phyloP scores from a whole-genome alignment of 352 stramenopile species.

The Phytophthora litchii region DNA sequence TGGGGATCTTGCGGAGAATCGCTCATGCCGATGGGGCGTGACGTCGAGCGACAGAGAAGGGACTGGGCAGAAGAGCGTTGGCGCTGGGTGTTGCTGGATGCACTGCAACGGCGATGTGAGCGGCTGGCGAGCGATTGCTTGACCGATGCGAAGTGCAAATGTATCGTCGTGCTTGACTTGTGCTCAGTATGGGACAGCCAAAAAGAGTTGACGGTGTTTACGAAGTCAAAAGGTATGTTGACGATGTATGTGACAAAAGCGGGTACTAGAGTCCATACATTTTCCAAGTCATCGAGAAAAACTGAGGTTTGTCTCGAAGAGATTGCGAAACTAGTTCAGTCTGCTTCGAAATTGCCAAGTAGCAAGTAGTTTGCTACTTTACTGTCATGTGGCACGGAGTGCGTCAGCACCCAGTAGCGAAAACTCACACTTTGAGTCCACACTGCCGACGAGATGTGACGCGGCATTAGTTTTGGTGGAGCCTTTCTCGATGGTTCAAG shows the following conservation, averaged over 20 bases:
- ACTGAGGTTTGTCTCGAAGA: constrained; percentile 13
- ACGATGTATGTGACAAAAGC: constrained; percentile 9
- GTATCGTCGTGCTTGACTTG: constrained; percentile 25
- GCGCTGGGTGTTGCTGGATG: not conserved
- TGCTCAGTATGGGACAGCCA: constrained; percentile 21
- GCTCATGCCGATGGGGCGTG: constrained; percentile 41
- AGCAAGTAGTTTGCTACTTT: no score
- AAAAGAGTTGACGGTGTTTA: constrained; percentile 24
- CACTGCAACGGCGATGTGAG: not conserved
- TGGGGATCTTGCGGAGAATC: constrained; percentile 29
- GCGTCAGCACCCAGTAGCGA: not conserved
- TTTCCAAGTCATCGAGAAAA: constrained; percentile 2
- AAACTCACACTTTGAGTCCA: constrained; percentile 3
- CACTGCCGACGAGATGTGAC: constrained; percentile 5
- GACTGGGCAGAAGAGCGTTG: constrained; percentile 13
- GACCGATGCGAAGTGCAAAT: constrained; percentile 20
- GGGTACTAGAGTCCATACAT: constrained; percentile 7
- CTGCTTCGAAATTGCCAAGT: not conserved
- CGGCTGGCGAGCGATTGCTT: constrained; percentile 19
- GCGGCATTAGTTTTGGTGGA: constrained; percentile 2
- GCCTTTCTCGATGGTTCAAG: constrained; percentile 11
- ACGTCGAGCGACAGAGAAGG: constrained; percentile 39
- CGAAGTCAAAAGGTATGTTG: constrained; percentile 14
- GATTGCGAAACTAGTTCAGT: not conserved
- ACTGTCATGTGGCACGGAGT: no score